Percentiles rank a stretch among this genome's conserved stretches.
phyloP scores from a whole-genome alignment of 1,284 basidiomycete genomes.

The Apiotrichum brassicae region DNA sequence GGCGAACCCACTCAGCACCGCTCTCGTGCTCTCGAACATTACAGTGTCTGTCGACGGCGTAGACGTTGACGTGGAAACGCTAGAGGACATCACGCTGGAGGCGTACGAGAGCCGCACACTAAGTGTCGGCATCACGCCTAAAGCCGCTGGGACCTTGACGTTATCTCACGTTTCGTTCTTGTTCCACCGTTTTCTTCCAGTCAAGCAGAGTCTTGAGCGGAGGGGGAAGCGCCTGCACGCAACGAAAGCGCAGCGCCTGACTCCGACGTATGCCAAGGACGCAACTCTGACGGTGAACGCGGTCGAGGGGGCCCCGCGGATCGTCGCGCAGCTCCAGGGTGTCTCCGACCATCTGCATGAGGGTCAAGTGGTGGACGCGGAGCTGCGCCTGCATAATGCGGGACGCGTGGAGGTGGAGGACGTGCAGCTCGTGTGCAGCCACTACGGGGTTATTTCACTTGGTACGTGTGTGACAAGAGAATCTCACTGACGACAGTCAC shows the following conservation, averaged over 20 bases:
- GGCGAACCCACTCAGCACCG: slow-evolving; percentile 48
- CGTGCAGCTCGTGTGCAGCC: slow-evolving; percentile 32
- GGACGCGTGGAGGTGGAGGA: slow-evolving; percentile 30
- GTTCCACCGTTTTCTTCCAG: slow-evolving; percentile 48
- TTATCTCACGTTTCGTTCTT: slow-evolving; percentile 36
- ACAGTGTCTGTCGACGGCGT: slow-evolving; percentile 19
- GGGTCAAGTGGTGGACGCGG: slow-evolving; percentile 33
- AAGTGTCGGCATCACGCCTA: slow-evolving; percentile 29
- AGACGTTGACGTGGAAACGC: slow-evolving; percentile 12
- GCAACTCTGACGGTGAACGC: slow-evolving; percentile 42
- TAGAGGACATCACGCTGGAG: slow-evolving; percentile 36
- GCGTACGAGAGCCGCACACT: slow-evolving; percentile 42
- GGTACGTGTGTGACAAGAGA: not conserved
- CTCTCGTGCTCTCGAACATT: slow-evolving; percentile 30
- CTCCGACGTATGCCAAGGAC: slow-evolving; percentile 47
- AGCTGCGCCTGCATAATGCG: slow-evolving; percentile 35
- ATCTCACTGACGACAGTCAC: not conserved
- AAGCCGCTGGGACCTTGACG: slow-evolving; percentile 22
- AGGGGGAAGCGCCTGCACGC: slow-evolving; percentile 45
- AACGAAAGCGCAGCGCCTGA: slow-evolving; percentile 45
- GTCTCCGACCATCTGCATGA: slow-evolving; percentile 29
- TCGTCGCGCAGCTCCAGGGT: slow-evolving; percentile 27
- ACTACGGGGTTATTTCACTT: slow-evolving; percentile 21
- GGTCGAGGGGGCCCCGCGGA: slow-evolving; percentile 33
- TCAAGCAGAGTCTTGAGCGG: slow-evolving; percentile 42